These are phyloP conservation scores for Datura wrightii DNA, from an alignment of 257 asterid species.

Conservation along the genomic window DNA sequence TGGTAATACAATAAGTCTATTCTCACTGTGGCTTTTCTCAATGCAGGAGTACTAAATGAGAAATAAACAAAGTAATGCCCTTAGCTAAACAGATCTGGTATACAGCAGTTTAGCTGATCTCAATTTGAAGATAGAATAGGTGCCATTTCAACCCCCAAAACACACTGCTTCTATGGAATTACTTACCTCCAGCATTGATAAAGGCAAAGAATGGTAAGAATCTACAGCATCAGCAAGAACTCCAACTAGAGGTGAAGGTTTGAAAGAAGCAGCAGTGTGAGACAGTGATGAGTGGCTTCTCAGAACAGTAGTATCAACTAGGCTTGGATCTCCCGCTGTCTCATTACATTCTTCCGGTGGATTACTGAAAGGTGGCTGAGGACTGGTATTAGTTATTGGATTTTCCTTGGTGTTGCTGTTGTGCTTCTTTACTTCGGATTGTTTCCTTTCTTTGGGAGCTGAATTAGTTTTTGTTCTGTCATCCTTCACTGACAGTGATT, in stretches of 20 bases:
- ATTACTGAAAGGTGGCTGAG: conserved; percentile 25
- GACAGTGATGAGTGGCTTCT: conserved; percentile 86
- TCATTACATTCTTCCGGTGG: conserved; percentile 35
- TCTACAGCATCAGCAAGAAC: conserved; percentile 55
- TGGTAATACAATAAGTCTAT: neutral
- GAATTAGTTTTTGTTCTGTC: conserved; percentile 35
- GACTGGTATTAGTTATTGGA: conserved; percentile 31
- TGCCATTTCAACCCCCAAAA: no score
- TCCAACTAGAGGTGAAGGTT: conserved; percentile 56
- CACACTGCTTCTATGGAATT: neutral
- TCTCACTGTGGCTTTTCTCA: neutral
- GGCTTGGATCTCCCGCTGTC: conserved; percentile 43
- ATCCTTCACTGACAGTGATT: conserved; percentile 39
- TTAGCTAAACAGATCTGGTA: neutral
- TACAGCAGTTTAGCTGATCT: neutral
- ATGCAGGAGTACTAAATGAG: neutral
- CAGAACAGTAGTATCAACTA: conserved; percentile 57
- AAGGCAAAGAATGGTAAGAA: conserved; percentile 76
- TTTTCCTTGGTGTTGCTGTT: conserved; percentile 38
- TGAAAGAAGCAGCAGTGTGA: conserved; percentile 65
- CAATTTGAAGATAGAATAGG: neutral
- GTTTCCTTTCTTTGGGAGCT: conserved; percentile 31
- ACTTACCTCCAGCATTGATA: conserved; percentile 85
- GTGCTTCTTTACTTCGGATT: conserved; percentile 37
- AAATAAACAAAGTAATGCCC: neutral